Conservation (phyloP, 768 basidiomycete genomes). For the Mycena polygramma region DNA sequence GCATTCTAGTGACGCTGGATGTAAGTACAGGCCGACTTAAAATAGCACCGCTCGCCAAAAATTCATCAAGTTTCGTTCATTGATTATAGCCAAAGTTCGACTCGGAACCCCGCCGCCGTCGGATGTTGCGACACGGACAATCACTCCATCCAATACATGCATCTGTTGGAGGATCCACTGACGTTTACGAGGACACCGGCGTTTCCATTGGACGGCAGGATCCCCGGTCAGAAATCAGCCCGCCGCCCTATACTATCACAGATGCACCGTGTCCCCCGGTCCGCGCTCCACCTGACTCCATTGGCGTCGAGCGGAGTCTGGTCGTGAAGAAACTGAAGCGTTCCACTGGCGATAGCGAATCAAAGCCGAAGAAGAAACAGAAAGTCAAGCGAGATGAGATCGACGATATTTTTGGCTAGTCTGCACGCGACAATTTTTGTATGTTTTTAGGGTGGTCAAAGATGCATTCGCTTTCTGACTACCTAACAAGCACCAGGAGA, state of each 20-base stretch:
- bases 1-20: conserved; percentile 46
- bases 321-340: conserved; percentile 13
- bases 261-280: neutral
- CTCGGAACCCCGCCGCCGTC: neutral
- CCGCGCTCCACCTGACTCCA: conserved; percentile 4
- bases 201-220: conserved; percentile 23
- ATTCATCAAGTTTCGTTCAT: conserved; percentile 20
- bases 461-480: conserved; percentile 37
- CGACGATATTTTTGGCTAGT: conserved; percentile 73
- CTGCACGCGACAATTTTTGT: neutral
- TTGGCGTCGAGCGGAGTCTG: neutral
- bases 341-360: neutral
- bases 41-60: neutral
- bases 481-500: conserved; percentile 41
- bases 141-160: conserved; percentile 6
- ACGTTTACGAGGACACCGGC: conserved; percentile 23
- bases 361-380: conserved; percentile 55
- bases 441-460: conserved; percentile 29
- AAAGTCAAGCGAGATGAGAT: conserved; percentile 64
- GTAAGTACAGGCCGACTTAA: conserved; percentile 43
- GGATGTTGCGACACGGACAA: neutral
- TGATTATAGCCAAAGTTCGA: conserved; percentile 10
- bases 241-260: neutral
- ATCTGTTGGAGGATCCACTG: neutral
- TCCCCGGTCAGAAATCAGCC: neutral